A percentile compares a stretch with the other conserved stretches of the same genome.
phyloP scores from a whole-genome alignment of 495 filamentous ascomycete genomes.

The Pseudevernia furfuracea region DNA sequence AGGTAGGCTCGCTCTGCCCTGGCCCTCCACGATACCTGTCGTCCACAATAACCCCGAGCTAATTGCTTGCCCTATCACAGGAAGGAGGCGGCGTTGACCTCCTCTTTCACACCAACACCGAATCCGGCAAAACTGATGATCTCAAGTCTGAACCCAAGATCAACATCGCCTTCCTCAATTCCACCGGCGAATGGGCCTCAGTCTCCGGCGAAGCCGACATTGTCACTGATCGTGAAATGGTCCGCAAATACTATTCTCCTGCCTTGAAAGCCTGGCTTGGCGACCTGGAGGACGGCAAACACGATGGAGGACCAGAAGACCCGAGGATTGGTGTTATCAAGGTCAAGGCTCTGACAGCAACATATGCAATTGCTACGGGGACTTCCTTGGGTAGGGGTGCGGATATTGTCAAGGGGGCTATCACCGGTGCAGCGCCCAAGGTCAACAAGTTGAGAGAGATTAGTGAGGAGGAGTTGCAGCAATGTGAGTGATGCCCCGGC shows the following conservation, averaged over 20 bases:
- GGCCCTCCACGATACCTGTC: background rate
- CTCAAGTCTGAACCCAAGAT: conserved; percentile 58
- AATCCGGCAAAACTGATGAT: conserved; percentile 86
- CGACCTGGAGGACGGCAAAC: conserved; percentile 79
- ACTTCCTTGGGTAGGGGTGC: conserved; percentile 50
- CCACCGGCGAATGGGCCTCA: conserved; percentile 70
- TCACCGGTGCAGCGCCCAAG: conserved; percentile 61
- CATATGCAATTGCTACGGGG: conserved; percentile 38
- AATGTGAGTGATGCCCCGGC: conserved; percentile 23
- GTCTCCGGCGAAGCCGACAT: conserved; percentile 65
- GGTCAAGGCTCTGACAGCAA: conserved; percentile 40
- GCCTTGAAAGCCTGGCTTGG: conserved; percentile 81
- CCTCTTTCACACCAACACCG: conserved; percentile 89
- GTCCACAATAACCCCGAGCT: background rate
- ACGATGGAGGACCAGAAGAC: conserved; percentile 75
- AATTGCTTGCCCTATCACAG: conserved; percentile 32
- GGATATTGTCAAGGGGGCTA: conserved; percentile 67
- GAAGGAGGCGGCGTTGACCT: conserved; percentile 75
- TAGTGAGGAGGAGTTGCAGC: conserved; percentile 54
- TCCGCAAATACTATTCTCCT: conserved; percentile 72
- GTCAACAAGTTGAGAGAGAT: conserved; percentile 78
- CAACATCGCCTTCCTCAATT: conserved; percentile 81
- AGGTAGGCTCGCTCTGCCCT: conserved; percentile 42
- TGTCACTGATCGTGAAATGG: conserved; percentile 54
- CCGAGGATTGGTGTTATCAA: conserved; percentile 60